Conservation (phyloP, 352 stramenopile genomes). For the Aphanomyces invadans region DNA sequence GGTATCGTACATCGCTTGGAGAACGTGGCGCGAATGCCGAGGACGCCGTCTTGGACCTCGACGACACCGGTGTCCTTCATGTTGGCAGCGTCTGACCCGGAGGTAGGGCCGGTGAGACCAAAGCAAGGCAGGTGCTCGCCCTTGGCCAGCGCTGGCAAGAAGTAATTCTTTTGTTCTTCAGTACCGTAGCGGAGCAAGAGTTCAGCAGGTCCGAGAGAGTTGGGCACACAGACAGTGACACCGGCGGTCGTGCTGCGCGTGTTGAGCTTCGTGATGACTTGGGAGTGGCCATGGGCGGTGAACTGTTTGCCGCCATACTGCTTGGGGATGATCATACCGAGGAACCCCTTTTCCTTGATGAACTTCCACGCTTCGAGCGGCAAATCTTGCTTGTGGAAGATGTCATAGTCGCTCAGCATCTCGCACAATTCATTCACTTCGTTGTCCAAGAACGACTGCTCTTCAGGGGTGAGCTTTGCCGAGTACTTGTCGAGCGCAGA, state of each 20-base stretch:
- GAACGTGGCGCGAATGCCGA: constrained; percentile 94
- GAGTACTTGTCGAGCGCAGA: constrained; percentile 92
- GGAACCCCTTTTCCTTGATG: constrained; percentile 94
- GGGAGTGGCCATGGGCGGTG: constrained; percentile 84
- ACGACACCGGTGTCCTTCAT: constrained; percentile 94
- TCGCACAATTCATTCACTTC: constrained; percentile 94
- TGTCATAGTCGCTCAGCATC: constrained; percentile 94
- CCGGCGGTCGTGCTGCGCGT: constrained; percentile 86
- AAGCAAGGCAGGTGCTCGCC: constrained; percentile 97
- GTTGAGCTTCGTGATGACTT: constrained; percentile 90
- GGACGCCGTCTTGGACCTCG: constrained; percentile 88
- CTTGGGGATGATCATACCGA: constrained; percentile 98
- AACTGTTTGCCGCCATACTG: constrained; percentile 90
- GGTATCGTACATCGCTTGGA: constrained; percentile 93
- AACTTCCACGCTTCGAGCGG: constrained; percentile 91
- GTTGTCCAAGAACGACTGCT: constrained; percentile 94
- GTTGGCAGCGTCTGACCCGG: constrained; percentile 91
- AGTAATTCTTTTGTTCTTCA: constrained; percentile 94
- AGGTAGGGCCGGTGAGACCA: constrained; percentile 92
- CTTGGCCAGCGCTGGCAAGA: constrained; percentile 87
- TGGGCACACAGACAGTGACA: constrained; percentile 95
- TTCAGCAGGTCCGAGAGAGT: constrained; percentile 95
- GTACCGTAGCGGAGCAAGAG: constrained; percentile 94
- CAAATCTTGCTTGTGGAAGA: constrained; percentile 89
- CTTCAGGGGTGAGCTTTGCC: constrained; percentile 86